A percentile compares a stretch with the other conserved stretches of the same genome.
phyloP scores from a whole-genome alignment of 768 basidiomycete genomes.

The Chalciporus sphaerocephalus region DNA sequence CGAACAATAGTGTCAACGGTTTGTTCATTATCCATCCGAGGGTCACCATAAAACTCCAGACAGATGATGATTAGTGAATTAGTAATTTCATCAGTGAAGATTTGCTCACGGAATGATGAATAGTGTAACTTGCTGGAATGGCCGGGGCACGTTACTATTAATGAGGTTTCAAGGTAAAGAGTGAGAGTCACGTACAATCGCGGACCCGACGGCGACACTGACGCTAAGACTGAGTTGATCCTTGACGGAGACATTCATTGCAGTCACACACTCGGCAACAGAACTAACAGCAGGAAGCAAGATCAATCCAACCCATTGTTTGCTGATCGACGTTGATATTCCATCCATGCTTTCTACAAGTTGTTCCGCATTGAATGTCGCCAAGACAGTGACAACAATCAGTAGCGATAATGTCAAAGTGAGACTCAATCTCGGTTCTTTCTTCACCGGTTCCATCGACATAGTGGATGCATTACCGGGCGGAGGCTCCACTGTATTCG shows the following conservation, averaged over 20 bases:
- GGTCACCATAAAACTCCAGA: conserved; percentile 61
- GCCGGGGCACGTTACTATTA: not conserved
- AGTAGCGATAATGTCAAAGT: conserved; percentile 53
- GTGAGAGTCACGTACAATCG: conserved; percentile 48
- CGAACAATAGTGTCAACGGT: conserved; percentile 77
- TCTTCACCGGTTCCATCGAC: conserved; percentile 32
- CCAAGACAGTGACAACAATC: conserved; percentile 54
- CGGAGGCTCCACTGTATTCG: conserved; percentile 10
- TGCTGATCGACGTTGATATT: conserved; percentile 64
- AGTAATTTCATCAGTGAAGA: not conserved
- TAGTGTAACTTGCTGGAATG: conserved; percentile 69
- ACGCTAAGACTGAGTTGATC: conserved; percentile 79
- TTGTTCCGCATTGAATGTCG: conserved; percentile 61
- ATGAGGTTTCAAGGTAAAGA: not conserved
- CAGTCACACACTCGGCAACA: conserved; percentile 84
- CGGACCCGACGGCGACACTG: conserved; percentile 78
- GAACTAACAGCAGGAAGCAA: conserved; percentile 81
- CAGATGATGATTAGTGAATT: not conserved
- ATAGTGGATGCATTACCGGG: conserved; percentile 15
- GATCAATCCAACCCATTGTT: conserved; percentile 88
- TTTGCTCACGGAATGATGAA: conserved; percentile 72
- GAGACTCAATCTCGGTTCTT: conserved; percentile 58
- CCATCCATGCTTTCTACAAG: conserved; percentile 84
- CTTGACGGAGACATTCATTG: conserved; percentile 84
- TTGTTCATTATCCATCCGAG: conserved; percentile 82